Percentiles rank a stretch among this genome's conserved stretches.
These are phyloP conservation scores for Penicillium paxilli DNA, from an alignment of 495 filamentous ascomycete species.

Conservation along the genomic window DNA sequence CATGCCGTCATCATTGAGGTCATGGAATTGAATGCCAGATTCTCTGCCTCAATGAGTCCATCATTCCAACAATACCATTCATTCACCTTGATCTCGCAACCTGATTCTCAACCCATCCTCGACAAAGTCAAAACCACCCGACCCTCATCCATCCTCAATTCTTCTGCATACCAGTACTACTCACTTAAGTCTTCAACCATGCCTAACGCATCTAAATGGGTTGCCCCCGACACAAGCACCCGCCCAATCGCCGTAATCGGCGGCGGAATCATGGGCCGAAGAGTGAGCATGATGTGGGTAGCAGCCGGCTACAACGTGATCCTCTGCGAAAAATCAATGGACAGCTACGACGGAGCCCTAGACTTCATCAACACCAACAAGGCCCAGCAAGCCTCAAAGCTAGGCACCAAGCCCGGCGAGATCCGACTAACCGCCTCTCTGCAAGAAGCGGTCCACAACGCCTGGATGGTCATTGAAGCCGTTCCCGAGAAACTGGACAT, in stretches of 20 bases:
- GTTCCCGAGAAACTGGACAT: constrained; percentile 20
- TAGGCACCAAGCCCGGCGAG: constrained; percentile 26
- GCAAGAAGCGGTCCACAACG: constrained; percentile 37
- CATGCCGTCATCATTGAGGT: constrained; percentile 14
- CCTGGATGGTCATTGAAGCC: constrained; percentile 34
- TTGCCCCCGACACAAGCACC: constrained; percentile 21
- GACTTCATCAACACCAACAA: constrained; percentile 34
- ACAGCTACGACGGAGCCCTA: constrained; percentile 21
- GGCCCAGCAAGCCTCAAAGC: constrained; percentile 28
- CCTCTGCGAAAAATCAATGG: constrained; percentile 30
- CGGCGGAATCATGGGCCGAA: constrained; percentile 42
- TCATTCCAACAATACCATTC: not conserved
- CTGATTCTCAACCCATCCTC: too few species aligned
- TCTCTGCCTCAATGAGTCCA: constrained; percentile 2
- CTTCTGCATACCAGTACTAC: not conserved
- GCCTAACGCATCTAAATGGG: constrained; percentile 17
- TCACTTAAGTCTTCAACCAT: constrained; percentile 4
- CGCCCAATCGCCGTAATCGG: constrained; percentile 42
- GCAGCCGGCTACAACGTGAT: constrained; percentile 32
- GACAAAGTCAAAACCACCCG: too few species aligned
- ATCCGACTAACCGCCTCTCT: constrained; percentile 30
- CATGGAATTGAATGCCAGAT: not conserved
- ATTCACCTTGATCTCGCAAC: not conserved
- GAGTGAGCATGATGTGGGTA: constrained; percentile 33
- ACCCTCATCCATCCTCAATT: not conserved